Conservation (phyloP, 2,329 filamentous ascomycete genomes). For the Grosmannia clavigera region DNA sequence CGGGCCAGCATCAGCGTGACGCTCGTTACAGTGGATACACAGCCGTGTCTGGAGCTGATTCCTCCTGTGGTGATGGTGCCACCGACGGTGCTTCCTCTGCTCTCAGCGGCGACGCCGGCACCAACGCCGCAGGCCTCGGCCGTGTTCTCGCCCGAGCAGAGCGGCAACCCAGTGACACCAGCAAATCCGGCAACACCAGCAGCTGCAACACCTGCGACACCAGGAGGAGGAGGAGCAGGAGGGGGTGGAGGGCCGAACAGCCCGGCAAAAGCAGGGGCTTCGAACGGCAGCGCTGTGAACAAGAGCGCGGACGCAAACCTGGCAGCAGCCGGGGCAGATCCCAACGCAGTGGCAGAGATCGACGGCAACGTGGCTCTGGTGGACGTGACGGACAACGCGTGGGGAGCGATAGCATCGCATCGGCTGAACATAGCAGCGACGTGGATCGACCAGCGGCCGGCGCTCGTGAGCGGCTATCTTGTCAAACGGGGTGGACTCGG, state of each 20-base stretch:
- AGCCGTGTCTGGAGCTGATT: slow-evolving; percentile 50
- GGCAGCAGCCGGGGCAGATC: slow-evolving; percentile 10
- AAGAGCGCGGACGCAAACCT: slow-evolving; percentile 26
- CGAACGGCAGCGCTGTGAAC: background rate
- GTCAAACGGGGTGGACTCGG: slow-evolving; percentile 48
- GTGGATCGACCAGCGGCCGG: slow-evolving; percentile 40
- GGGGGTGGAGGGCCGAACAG: slow-evolving; percentile 2
- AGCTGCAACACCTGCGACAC: slow-evolving; percentile 10
- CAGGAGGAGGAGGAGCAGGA: slow-evolving; percentile 11
- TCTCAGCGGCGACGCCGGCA: slow-evolving; percentile 43
- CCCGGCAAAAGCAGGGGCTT: background rate
- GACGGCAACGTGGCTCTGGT: slow-evolving; percentile 55
- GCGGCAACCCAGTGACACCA: slow-evolving; percentile 35
- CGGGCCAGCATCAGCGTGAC: slow-evolving; percentile 41
- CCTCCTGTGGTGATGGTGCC: slow-evolving; percentile 41
- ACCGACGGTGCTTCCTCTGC: slow-evolving; percentile 27
- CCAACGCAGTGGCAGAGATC: slow-evolving; percentile 26
- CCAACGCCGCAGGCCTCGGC: slow-evolving; percentile 49
- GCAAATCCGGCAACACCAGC: slow-evolving; percentile 19
- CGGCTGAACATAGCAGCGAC: slow-evolving; percentile 48
- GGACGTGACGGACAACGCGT: slow-evolving; percentile 63
- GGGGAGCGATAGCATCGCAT: slow-evolving; percentile 60
- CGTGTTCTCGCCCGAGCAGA: slow-evolving; percentile 49
- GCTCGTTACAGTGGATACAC: slow-evolving; percentile 52
- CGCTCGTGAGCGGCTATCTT: slow-evolving; percentile 52